Evolutionary conservation across 306 rosid genomes (phyloP).

Genomic region (Pueraria montana): DNA sequence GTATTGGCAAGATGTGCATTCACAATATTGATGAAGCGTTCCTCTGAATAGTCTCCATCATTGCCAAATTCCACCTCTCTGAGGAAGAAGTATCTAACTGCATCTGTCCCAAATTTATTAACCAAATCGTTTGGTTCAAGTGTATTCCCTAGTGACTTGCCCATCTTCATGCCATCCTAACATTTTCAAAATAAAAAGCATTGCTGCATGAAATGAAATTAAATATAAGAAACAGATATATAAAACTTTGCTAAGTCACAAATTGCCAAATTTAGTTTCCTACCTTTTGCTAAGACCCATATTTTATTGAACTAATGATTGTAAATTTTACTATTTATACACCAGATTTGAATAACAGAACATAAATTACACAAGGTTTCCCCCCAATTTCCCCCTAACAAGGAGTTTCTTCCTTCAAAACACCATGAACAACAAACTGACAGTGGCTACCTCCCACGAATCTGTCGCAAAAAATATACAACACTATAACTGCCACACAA

Average conservation of each 20-base stretch:
- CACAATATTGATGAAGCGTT: conserved; percentile 88
- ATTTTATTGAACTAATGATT: conserved; percentile 18
- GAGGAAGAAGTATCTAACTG: conserved; percentile 95
- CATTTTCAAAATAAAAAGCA: conserved; percentile 72
- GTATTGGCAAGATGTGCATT: conserved; percentile 99
- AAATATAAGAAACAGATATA: conserved; percentile 54
- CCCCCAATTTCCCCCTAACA: neutral
- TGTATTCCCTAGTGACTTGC: conserved; percentile 95
- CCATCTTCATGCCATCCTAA: conserved; percentile 99
- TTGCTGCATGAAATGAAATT: conserved; percentile 80
- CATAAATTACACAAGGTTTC: neutral
- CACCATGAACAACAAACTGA: neutral
- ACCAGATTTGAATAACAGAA: neutral
- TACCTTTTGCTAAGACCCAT: neutral
- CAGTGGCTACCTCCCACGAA: neutral
- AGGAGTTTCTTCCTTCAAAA: neutral
- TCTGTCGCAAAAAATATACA: neutral
- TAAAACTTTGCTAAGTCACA: conserved; percentile 35
- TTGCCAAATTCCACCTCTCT: conserved; percentile 93
- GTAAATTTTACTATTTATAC: neutral
- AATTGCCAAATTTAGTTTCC: conserved; percentile 28
- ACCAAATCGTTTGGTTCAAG: conserved; percentile 96
- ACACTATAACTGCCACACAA: neutral
- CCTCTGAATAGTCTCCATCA: conserved; percentile 97
- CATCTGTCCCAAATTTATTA: conserved; percentile 83